Evolutionary conservation across 306 rosid species (phyloP), one percentile per base, ranked within the genome.

Genomic region (Erythrophleum fordii): DNA sequence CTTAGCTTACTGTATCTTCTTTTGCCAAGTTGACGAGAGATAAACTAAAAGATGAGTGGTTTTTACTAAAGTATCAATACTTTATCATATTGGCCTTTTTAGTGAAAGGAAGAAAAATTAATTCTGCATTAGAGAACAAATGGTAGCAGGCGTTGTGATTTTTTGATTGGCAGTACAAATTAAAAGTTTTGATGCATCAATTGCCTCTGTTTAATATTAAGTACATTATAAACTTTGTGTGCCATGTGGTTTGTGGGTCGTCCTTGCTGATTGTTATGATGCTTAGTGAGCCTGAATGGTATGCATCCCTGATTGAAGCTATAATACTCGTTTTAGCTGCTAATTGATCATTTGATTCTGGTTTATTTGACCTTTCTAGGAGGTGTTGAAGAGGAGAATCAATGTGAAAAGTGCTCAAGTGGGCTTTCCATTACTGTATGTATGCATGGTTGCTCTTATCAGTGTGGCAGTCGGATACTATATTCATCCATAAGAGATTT

Each of bases 361-460:
- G 31, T 73, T 78, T 77, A 37, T 82, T 72, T 23, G 41, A 34
- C 80, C 82, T 78, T 73, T 83, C 58, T 86, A 93, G 99, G 98
- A 87, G 84, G 64, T 72, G 55, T 44, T 90, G 88, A 92, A 83
- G 85, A 92, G 81, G 83, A 86, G 85, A 76, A 80, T 68, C 79
- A 51, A 69, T 48, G 75, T 52, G n/a, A 87, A 68, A 83, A 80
- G 45, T 28, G 83, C 74, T 79, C 90, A 81, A 78, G 84, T 65
- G 62, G 98, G 99, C 39, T 93, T 95, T 87, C 97, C 99, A 7
- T 73, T 90, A 37, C 78, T 91, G 76, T 88, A 85, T 90, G 94
- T 91, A 79, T 85, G 89, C 77, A 81, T 86, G 93, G 89, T 93
- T 80, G 96, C 92, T 69, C 86, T 90, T 45, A 62, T 90, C 69